Base-by-base conservation (phyloP, 2,329 filamentous ascomycete genomes). In the Gremmenia infestans region DNA sequence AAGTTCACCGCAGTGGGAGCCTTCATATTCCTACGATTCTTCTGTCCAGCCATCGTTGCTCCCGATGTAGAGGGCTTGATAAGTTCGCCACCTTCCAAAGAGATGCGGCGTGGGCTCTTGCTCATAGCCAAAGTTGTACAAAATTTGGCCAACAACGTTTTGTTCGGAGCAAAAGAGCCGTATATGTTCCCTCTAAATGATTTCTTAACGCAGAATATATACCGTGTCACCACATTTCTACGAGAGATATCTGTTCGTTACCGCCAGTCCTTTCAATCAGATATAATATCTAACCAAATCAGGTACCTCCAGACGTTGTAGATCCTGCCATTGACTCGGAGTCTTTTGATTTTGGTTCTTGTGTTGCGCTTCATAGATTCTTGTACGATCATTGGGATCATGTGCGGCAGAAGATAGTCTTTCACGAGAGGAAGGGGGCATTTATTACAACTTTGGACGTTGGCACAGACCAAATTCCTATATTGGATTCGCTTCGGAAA, bases 331-430 rank as follows among this genome's bases (percentile, higher is more conserved):
- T 72, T 40, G 71, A 71, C 42, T 68, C 71, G 3, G 81, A 85
- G 55, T 78, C 80, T 1, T 85, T 85, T 57, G 85, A 88, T 67
- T 87, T 88, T 65, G 85, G 85, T 35, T 87, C 84, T n/a, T 86
- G 84, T 58, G 84, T 88, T 22, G 80, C 84, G 2, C 72, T 88
- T 14, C 85, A 88, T 70, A 76, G 85, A 42, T 88, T 87, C 62
- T 70, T 88, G 11, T 88, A 88, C 63, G 85, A 88, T 58, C 83
- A 88, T 60, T 87, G 85, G 84, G 85, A 88, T 59, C 82, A 85
- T 59, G 80, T 88, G 17, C 76, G 83, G 48, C 85, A 87, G 63
- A 82, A 82, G 42, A 76, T 88, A 17, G 76, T 82, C 35, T 77
- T 81, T 8, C 78, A 81, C 56, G 83, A 87, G 64, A 76, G 80